These are phyloP conservation scores for Luzula sylvatica DNA, from an alignment of 176 grass and related monocot genomes.

Conservation along the genomic window DNA sequence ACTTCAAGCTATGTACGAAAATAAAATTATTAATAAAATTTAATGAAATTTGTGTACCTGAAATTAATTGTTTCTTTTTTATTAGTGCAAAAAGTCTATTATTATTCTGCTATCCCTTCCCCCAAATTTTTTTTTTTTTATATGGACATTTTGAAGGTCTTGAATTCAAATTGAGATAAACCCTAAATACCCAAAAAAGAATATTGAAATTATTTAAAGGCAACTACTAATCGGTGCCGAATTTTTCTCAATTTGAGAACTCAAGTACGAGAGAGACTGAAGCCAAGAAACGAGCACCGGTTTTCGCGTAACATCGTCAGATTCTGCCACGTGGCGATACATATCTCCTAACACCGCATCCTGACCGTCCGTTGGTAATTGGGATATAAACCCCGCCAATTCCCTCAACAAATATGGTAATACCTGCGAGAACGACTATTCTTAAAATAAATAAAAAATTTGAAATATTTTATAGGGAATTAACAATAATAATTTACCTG, in stretches of 20 bases:
- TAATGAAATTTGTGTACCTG: too few relatives aligned
- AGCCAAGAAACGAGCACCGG: conserved; percentile 78
- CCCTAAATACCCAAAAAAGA: not conserved
- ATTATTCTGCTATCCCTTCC: too few relatives aligned
- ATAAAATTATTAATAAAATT: too few relatives aligned
- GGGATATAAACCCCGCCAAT: conserved; percentile 47
- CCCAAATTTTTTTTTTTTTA: too few relatives aligned
- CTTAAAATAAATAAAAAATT: not conserved
- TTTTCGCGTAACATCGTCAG: conserved; percentile 77
- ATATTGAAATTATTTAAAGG: conserved; percentile 14
- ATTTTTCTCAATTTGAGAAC: conserved; percentile 29
- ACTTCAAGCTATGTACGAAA: too few relatives aligned
- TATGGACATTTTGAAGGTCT: not conserved
- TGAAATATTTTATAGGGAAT: not conserved
- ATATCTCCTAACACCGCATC: conserved; percentile 71
- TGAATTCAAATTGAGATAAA: not conserved
- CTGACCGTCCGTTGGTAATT: conserved; percentile 73
- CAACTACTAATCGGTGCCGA: conserved; percentile 5
- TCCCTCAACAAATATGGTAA: conserved; percentile 78
- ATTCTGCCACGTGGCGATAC: conserved; percentile 65
- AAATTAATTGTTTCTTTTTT: too few relatives aligned
- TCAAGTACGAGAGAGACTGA: conserved; percentile 80
- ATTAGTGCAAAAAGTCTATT: too few relatives aligned
- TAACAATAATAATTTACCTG: conserved; percentile 42
- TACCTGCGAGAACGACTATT: conserved; percentile 23